Conservation (phyloP, 2,329 filamentous ascomycete genomes). For the Colletotrichum eleusines region DNA sequence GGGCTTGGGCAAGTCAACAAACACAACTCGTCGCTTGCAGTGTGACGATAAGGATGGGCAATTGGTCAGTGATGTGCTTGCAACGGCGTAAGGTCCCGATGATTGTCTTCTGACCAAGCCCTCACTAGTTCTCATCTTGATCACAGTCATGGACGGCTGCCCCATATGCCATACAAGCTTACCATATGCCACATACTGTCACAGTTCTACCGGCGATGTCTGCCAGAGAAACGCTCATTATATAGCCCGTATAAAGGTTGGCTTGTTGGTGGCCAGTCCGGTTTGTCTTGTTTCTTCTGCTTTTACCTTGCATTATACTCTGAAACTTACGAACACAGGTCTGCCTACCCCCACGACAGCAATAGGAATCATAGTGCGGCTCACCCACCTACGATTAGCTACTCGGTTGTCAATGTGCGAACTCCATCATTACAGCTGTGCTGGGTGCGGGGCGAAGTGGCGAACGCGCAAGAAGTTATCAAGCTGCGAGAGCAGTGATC, state of each 20-base stretch:
- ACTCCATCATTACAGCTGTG: constrained; percentile 51
- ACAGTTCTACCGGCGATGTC: not conserved
- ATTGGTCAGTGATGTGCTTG: not conserved
- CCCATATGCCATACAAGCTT: not conserved
- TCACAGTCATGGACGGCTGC: not conserved
- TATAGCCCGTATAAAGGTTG: not conserved
- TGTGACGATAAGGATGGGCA: not conserved
- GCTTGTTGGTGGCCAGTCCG: not conserved
- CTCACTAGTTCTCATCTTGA: not conserved
- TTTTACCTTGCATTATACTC: not conserved
- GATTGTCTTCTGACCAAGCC: too few species aligned
- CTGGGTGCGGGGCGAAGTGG: constrained; percentile 50
- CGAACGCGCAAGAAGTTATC: constrained; percentile 51
- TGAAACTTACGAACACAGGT: not conserved
- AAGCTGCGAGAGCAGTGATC: constrained; percentile 52
- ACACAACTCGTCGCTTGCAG: not conserved
- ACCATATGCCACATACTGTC: not conserved
- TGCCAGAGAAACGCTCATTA: not conserved
- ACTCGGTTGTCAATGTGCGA: constrained; percentile 50
- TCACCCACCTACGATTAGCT: too few species aligned
- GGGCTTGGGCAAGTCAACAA: not conserved
- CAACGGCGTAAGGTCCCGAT: not conserved
- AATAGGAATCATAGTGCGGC: not conserved
- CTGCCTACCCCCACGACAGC: not conserved
- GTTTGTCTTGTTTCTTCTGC: not conserved